Base-by-base conservation (phyloP, 208 protist species). In the Trypanosoma theileri region DNA sequence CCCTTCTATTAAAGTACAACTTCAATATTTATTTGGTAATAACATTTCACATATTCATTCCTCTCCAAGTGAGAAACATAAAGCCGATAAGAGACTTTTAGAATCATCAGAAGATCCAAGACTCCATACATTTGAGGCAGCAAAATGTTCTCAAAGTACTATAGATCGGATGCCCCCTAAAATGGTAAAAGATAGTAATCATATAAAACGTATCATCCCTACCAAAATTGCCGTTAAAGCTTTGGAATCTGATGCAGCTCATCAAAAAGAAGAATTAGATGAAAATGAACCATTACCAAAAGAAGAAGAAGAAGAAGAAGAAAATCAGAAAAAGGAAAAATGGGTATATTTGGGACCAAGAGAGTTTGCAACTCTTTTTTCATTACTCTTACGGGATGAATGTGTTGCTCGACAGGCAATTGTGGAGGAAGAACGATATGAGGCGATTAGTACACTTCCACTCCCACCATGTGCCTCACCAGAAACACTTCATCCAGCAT, bases 331-430 rank as follows among this genome's bases (percentile, higher is more conserved):
- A 35, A 35, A 73, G n/a, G 0, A 40, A 46, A 35, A 51, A 31
- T 31, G 19, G 13, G 31, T 42, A 21, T 19, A 28, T 28, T n/a
- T 63, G 12, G 13, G 50, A 50, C 50, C 41, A 24, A 55, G 56
- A 16, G 71, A 69, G 40, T 40, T 60, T 31, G 21, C 45, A 10
- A 73, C 68, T 1, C 75, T 70, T 69, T 14, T 78, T 13, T 13
- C 72, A 12, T 17, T 62, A 11, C 48, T 89, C 17, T 56, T 66
- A 8, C 57, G 80, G 14, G 76, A 87, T 26, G 86, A 92, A 63
- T 85, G 82, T 57, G 74, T 79, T 6, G 75, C 64, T 59, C 86
- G 86, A n/a, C 75, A 88, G 52, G 40, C 46, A 1, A 59, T 92
- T 28, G 71, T 80, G 35, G 71, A 73, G 31, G 68, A 64, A 52